Conservation (phyloP, 257 asterid species). For the Capsicum chinense region DNA sequence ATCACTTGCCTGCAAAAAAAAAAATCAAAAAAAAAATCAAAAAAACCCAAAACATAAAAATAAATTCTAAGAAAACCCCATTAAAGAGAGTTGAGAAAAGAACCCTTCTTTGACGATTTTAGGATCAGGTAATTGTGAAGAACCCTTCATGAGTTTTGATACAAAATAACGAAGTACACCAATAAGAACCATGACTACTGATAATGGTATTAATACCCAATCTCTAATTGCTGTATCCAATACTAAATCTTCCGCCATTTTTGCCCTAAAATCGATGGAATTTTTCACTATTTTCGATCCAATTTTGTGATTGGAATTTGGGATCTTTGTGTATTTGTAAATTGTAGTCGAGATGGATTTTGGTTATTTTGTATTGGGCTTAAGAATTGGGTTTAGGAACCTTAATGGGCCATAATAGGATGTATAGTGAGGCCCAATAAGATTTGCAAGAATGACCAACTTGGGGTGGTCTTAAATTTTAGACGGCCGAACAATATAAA, state of each 20-base stretch:
- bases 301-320: slow-evolving; percentile 1
- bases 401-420: background rate
- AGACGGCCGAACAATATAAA: too few relatives aligned
- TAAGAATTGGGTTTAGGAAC: background rate
- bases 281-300: background rate
- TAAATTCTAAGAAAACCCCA: background rate
- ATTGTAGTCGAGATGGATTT: background rate
- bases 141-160: slow-evolving; percentile 86
- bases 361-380: background rate
- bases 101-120: slow-evolving; percentile 96
- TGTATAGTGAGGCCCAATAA: too few relatives aligned
- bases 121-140: slow-evolving; percentile 77
- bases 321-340: too few relatives aligned
- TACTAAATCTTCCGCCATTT: slow-evolving; percentile 96
- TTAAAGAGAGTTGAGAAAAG: background rate
- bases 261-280: too few relatives aligned
- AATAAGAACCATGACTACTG: slow-evolving; percentile 76
- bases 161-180: slow-evolving; percentile 94
- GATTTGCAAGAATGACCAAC: too few relatives aligned
- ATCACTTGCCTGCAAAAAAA: slow-evolving; percentile 68
- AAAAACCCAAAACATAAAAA: background rate
- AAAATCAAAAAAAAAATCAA: background rate
- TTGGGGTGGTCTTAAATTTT: too few relatives aligned
- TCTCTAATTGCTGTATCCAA: slow-evolving; percentile 95
- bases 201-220: slow-evolving; percentile 92